Evolutionary conservation across 345 rosid species (phyloP).

Genomic region (Brassica incana): DNA sequence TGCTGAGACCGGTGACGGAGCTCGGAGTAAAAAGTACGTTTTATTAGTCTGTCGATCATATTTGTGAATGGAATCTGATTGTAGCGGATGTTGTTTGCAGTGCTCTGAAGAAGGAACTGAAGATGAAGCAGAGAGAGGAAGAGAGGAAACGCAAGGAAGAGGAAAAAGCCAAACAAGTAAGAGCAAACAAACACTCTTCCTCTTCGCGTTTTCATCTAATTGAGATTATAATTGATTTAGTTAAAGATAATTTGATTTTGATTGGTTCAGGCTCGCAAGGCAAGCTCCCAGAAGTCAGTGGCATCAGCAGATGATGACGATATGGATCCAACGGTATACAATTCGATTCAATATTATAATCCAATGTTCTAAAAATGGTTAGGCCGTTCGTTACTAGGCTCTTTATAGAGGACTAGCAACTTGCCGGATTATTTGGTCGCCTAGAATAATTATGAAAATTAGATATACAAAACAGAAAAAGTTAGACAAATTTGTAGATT

Average conservation of each 20-base stretch:
- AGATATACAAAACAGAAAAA: too few relatives aligned
- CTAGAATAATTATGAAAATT: too few relatives aligned
- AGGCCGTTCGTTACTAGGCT: too few relatives aligned
- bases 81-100: slow-evolving; percentile 35
- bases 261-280: slow-evolving; percentile 25
- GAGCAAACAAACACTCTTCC: too few relatives aligned
- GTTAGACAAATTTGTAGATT: too few relatives aligned
- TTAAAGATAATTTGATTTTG: neutral
- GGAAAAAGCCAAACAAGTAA: slow-evolving; percentile 45
- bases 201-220: too few relatives aligned
- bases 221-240: too few relatives aligned
- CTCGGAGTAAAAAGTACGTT: slow-evolving; percentile 77
- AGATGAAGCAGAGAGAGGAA: slow-evolving; percentile 74
- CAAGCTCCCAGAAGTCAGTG: slow-evolving; percentile 14
- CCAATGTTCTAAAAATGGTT: too few relatives aligned
- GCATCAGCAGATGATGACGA: slow-evolving; percentile 83
- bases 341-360: neutral
- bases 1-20: slow-evolving; percentile 32
- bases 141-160: slow-evolving; percentile 79
- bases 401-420: too few relatives aligned
- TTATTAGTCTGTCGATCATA: neutral
- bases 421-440: too few relatives aligned
- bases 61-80: neutral
- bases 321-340: slow-evolving; percentile 86
- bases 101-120: slow-evolving; percentile 82